Base-by-base conservation (phyloP, 106 monocot species). In the Dendrobium chrysotoxum region DNA sequence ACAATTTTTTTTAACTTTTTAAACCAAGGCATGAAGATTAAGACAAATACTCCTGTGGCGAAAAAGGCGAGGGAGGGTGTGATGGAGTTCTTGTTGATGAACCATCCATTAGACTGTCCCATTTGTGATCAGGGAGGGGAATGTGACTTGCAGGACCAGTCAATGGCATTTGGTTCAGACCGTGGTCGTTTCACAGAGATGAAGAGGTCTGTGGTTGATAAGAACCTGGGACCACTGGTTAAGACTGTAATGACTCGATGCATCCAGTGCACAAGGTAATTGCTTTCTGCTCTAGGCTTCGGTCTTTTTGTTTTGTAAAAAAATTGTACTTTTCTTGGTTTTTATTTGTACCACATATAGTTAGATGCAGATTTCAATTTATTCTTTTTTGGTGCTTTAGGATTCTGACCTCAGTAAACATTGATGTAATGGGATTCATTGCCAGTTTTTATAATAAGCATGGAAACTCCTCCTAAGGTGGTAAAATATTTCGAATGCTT, bases 81-180 rank as follows among this genome's bases (percentile, higher is more conserved):
- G 53, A 99, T 99, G 99, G 99, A 99, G 85, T 99, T 99, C 86
- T 73, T 99, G 80, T 81, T 99, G 80, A 95, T 95, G 99, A 99
- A 99, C 77, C 99, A 99, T 84, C 99, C 99, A 4, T 82, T 99
- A 75, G 99, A 99, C 72, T 99, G 99, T 83, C 99, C 99, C 53
- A 99, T 99, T 75, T 99, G 99, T 55, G 99, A 99, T 84, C 99
- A 99, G 80, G 99, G 99, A 82, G 99, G 99, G 75, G 99, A 99
- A 81, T 99, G 99, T 58, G 99, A 99, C 80, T 86, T 99, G 38
- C 99, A 99, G 87, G 99, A 99, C 47, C 99, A 99, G 75, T 99
- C 99, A 0, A 99, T 99, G 99, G 95, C 93, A 21, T 99, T 99
- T 70, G 99, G 99, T 42, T 85, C 99, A 1, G 99, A 99, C 80